These are phyloP conservation scores for Martiniozyma abietophila DNA, from an alignment of 805 yeast genomes.

Conservation along the genomic window DNA sequence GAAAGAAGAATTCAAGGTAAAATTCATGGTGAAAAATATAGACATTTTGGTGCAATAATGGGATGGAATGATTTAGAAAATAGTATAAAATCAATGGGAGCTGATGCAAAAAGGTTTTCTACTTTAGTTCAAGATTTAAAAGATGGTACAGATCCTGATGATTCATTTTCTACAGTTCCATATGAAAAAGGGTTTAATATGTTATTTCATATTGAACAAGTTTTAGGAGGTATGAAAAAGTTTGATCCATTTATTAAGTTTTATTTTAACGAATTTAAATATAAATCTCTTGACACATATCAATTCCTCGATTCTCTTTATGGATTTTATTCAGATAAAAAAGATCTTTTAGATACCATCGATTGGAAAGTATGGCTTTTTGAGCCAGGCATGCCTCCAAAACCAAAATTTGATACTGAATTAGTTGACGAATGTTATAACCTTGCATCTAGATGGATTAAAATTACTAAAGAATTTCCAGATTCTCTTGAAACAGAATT, in stretches of 20 bases:
- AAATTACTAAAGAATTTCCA: conserved; percentile 25
- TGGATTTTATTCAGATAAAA: conserved; percentile 41
- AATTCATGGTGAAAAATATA: conserved; percentile 66
- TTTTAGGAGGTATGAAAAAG: conserved; percentile 60
- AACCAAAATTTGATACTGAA: conserved; percentile 70
- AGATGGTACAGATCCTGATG: conserved; percentile 75
- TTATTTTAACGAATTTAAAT: conserved; percentile 63
- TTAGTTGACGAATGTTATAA: conserved; percentile 64
- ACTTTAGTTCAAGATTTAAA: conserved; percentile 64
- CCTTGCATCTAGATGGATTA: conserved; percentile 60
- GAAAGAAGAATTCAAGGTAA: conserved; percentile 76
- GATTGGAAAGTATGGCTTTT: conserved; percentile 86
- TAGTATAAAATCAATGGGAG: conserved; percentile 58
- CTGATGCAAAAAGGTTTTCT: conserved; percentile 40
- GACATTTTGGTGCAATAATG: conserved; percentile 76
- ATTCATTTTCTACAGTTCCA: conserved; percentile 79
- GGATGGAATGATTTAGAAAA: conserved; percentile 81
- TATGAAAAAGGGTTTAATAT: conserved; percentile 86
- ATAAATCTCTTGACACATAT: conserved; percentile 68
- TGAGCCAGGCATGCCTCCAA: conserved; percentile 83
- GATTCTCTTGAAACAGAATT: conserved; percentile 29
- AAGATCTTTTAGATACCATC: conserved; percentile 48
- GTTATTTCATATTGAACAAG: conserved; percentile 61
- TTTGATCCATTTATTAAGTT: conserved; percentile 76
- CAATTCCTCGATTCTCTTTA: conserved; percentile 71